Evolutionary conservation across 306 rosid genomes (phyloP).

Genomic region (Biancaea sappan): DNA sequence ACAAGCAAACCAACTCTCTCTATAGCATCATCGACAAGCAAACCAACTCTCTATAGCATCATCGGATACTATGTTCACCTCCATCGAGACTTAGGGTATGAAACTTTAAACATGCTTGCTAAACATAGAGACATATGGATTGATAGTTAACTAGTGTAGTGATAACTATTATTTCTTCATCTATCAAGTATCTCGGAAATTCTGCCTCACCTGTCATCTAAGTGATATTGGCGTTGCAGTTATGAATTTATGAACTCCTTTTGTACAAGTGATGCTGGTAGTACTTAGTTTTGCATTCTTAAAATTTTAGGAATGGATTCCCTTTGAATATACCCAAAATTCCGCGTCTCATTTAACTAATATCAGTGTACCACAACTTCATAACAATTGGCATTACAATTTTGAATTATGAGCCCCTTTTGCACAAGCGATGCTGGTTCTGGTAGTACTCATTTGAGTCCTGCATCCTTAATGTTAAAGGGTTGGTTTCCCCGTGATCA

Average conservation of each 20-base stretch:
- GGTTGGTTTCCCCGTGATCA: not conserved
- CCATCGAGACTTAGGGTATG: not conserved
- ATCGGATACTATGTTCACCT: not conserved
- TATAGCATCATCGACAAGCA: not conserved
- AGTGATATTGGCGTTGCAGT: not conserved
- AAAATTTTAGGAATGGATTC: too few relatives aligned
- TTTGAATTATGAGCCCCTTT: not conserved
- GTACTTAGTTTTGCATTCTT: not conserved
- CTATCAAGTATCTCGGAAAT: not conserved
- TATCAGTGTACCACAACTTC: too few relatives aligned
- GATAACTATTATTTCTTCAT: not conserved
- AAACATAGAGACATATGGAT: not conserved
- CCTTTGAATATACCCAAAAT: too few relatives aligned
- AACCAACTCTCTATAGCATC: not conserved
- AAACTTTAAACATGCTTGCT: not conserved
- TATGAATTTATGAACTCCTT: not conserved
- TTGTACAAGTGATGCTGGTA: not conserved
- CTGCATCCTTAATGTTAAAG: not conserved
- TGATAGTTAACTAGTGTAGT: not conserved
- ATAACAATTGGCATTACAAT: not conserved
- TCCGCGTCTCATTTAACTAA: too few relatives aligned
- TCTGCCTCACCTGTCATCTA: not conserved
- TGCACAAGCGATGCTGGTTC: not conserved
- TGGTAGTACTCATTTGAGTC: not conserved
- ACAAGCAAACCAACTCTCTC: not conserved